Conservation (phyloP, 2,329 filamentous ascomycete genomes). For the Alternaria ethzedia region DNA sequence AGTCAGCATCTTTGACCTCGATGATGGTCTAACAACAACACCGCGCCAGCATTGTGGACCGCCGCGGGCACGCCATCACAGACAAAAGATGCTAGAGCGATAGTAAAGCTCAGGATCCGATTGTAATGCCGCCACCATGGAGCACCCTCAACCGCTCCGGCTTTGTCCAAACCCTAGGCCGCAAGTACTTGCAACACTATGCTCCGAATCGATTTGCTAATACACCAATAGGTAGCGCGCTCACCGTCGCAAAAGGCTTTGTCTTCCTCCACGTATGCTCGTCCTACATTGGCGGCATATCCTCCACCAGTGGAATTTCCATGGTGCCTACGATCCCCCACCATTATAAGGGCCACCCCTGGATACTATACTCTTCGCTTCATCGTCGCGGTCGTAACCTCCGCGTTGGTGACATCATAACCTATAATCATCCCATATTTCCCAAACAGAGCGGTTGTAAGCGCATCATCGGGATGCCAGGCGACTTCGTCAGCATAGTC, state of each 20-base stretch:
- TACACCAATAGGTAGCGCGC: conserved; percentile 9
- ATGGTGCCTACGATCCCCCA: conserved; percentile 83
- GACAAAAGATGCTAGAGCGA: conserved; percentile 18
- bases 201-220: conserved; percentile 4
- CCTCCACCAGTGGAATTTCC: conserved; percentile 72
- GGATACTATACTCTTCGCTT: conserved; percentile 34
- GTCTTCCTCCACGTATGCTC: conserved; percentile 45
- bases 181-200: neutral
- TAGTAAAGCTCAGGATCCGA: conserved; percentile 12
- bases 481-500: conserved; percentile 74
- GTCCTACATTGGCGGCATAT: conserved; percentile 66
- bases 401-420: conserved; percentile 82
- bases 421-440: conserved; percentile 74
- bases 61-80: neutral
- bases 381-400: conserved; percentile 64
- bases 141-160: conserved; percentile 17
- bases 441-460: conserved; percentile 71
- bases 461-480: conserved; percentile 65
- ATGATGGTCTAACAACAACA: neutral
- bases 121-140: conserved; percentile 31
- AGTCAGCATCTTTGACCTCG: neutral
- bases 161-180: conserved; percentile 1
- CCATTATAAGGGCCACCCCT: conserved; percentile 18
- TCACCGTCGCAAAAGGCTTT: conserved; percentile 20
- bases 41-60: conserved; percentile 1